Percentiles rank a stretch among this genome's conserved stretches.
These are phyloP conservation scores for Irpex lacteus DNA, from an alignment of 1,284 basidiomycete genomes.

Conservation along the genomic window DNA sequence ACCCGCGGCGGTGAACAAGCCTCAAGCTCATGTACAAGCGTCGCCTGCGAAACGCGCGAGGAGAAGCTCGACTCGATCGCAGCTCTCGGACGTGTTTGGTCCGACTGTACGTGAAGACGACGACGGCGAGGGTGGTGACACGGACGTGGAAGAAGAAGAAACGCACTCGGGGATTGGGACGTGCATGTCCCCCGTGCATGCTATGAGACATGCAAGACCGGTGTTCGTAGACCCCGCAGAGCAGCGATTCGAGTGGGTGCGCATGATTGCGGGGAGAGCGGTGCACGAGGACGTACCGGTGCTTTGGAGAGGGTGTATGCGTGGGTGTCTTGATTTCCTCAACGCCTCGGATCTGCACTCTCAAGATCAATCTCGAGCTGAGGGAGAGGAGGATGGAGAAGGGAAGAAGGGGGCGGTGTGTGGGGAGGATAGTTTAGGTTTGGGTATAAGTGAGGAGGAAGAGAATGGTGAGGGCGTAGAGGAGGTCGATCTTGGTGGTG, in stretches of 20 bases:
- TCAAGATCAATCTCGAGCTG: too few species aligned
- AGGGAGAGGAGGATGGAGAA: too few species aligned
- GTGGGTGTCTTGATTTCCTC: conserved; percentile 62
- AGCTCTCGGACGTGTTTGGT: background rate
- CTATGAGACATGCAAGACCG: conserved; percentile 16
- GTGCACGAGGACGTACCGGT: conserved; percentile 59
- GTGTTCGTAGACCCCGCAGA: conserved; percentile 59
- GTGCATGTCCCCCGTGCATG: conserved; percentile 56
- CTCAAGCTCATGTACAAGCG: conserved; percentile 7
- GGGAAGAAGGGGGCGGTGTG: too few species aligned
- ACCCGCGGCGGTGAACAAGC: conserved; percentile 24
- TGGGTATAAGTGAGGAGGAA: too few species aligned
- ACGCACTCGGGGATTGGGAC: conserved; percentile 31
- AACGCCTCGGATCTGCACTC: background rate
- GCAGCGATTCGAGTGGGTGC: conserved; percentile 66
- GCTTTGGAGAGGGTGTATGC: conserved; percentile 64
- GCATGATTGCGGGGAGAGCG: conserved; percentile 45
- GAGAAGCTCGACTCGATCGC: background rate
- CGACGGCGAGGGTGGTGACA: conserved; percentile 1
- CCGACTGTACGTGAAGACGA: conserved; percentile 2
- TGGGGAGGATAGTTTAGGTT: too few species aligned
- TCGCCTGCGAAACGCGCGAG: conserved; percentile 7
- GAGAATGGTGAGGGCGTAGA: too few species aligned
- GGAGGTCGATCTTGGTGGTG: too few species aligned
- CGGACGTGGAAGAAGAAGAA: conserved; percentile 11